Percentiles rank a stretch among this genome's conserved stretches.
Evolutionary conservation across 1,284 basidiomycete genomes (phyloP).

Genomic region (Mixia osmundae): DNA sequence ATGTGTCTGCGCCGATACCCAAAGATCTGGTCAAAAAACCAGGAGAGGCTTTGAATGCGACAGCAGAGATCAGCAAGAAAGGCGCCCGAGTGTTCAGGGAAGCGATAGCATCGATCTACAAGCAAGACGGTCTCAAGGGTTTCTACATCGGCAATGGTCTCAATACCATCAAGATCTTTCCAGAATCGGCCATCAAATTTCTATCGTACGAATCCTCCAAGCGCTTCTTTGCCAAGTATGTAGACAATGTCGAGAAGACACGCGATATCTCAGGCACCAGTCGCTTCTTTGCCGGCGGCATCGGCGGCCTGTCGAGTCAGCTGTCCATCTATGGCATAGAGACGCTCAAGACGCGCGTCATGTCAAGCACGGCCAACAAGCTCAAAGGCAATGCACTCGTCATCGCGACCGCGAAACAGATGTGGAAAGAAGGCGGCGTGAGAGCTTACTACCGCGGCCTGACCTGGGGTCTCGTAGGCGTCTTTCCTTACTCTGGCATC

Average conservation of each 20-base stretch:
- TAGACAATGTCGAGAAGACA: conserved; percentile 69
- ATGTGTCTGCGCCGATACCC: conserved; percentile 13
- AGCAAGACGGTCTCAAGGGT: conserved; percentile 60
- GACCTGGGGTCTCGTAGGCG: conserved; percentile 29
- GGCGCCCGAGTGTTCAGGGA: conserved; percentile 44
- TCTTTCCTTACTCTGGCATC: conserved; percentile 25
- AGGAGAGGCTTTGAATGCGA: conserved; percentile 11
- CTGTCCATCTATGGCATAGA: conserved; percentile 74
- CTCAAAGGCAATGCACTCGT: conserved; percentile 14
- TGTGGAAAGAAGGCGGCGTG: conserved; percentile 56
- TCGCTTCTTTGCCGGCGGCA: conserved; percentile 81
- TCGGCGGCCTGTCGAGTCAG: conserved; percentile 86
- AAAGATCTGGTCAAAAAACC: conserved; percentile 4
- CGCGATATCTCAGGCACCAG: conserved; percentile 74
- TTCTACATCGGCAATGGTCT: conserved; percentile 63
- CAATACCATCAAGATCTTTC: conserved; percentile 73
- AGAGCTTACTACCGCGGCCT: conserved; percentile 78
- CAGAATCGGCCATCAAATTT: conserved; percentile 87
- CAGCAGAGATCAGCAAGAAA: conserved; percentile 15
- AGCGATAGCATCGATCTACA: conserved; percentile 56
- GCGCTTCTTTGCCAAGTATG: conserved; percentile 75
- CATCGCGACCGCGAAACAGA: conserved; percentile 33
- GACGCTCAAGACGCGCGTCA: conserved; percentile 38
- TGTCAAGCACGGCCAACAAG: conserved; percentile 14
- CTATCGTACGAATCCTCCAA: conserved; percentile 86